These are phyloP conservation scores for Oldenlandia corymbosa DNA, from an alignment of 257 asterid genomes.

Conservation along the genomic window DNA sequence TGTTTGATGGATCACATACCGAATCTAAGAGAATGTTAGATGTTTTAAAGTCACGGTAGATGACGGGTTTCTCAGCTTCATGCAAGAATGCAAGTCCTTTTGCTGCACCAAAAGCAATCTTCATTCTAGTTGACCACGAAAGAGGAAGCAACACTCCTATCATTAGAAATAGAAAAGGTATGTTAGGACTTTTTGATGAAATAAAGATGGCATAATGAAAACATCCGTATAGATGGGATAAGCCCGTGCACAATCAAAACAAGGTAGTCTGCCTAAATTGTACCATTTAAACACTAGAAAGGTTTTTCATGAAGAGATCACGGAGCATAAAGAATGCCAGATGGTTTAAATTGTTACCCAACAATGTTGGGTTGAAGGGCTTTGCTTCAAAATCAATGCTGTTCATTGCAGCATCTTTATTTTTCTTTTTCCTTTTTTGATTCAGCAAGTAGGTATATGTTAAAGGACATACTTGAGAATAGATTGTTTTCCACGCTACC, in stretches of 20 bases:
- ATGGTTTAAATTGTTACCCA: background rate
- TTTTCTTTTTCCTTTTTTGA: background rate
- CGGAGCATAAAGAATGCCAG: background rate
- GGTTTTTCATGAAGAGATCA: background rate
- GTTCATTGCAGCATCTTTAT: background rate
- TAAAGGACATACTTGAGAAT: slow-evolving; percentile 53
- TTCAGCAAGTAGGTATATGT: background rate
- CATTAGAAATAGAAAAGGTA: slow-evolving; percentile 1
- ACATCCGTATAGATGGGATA: background rate
- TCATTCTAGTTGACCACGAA: slow-evolving; percentile 85
- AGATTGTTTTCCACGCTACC: slow-evolving; percentile 75
- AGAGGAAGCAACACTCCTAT: slow-evolving; percentile 87
- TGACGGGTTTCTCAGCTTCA: slow-evolving; percentile 86
- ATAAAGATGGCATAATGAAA: background rate
- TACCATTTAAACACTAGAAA: background rate
- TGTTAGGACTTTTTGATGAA: background rate
- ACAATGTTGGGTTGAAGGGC: background rate
- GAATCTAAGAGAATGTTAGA: slow-evolving; percentile 73
- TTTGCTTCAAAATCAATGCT: background rate
- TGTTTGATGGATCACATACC: slow-evolving; percentile 34
- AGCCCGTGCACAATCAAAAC: background rate
- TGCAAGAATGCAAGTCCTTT: slow-evolving; percentile 89
- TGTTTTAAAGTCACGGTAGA: slow-evolving; percentile 87
- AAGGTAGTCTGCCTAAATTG: background rate
- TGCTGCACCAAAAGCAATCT: slow-evolving; percentile 83